A percentile compares a stretch with the other conserved stretches of the same genome.
These are phyloP conservation scores for Tricholomella constricta DNA, from an alignment of 768 basidiomycete species.

Conservation along the genomic window DNA sequence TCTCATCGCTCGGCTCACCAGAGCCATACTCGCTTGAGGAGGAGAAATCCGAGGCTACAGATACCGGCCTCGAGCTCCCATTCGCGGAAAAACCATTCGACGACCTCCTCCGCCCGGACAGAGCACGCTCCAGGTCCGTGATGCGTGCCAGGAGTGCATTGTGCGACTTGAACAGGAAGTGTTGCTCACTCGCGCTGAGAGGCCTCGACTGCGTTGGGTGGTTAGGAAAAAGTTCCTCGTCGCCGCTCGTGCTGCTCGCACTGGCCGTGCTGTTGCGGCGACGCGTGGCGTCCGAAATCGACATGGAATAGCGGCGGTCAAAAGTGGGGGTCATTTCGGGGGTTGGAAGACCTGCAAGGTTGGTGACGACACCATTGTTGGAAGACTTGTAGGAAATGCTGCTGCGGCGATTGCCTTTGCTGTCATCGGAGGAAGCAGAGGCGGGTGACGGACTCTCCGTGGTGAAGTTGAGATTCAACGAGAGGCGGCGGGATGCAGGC, in stretches of 20 bases:
- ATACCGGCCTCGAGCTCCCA: slow-evolving; percentile 51
- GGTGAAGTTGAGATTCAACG: slow-evolving; percentile 39
- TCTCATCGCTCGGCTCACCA: slow-evolving; percentile 69
- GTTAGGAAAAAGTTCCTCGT: slow-evolving; percentile 47
- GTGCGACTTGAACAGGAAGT: slow-evolving; percentile 86
- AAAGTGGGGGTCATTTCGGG: slow-evolving; percentile 73
- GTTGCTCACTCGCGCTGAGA: slow-evolving; percentile 73
- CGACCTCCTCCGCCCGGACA: slow-evolving; percentile 46
- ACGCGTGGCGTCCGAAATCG: slow-evolving; percentile 24
- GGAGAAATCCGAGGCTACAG: slow-evolving; percentile 49
- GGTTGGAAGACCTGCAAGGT: slow-evolving; percentile 57
- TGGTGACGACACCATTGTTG: slow-evolving; percentile 35
- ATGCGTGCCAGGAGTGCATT: slow-evolving; percentile 81
- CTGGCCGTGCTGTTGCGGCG: slow-evolving; percentile 32
- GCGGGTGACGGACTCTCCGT: slow-evolving; percentile 25
- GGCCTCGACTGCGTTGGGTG: slow-evolving; percentile 45
- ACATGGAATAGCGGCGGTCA: slow-evolving; percentile 42
- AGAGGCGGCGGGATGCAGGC: slow-evolving; percentile 31
- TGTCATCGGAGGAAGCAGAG: slow-evolving; percentile 30
- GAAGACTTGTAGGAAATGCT: slow-evolving; percentile 78
- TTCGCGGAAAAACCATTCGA: slow-evolving; percentile 33
- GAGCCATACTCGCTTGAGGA: slow-evolving; percentile 32
- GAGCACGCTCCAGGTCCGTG: slow-evolving; percentile 74
- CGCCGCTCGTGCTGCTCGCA: slow-evolving; percentile 28
- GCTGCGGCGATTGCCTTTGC: slow-evolving; percentile 51